Evolutionary conservation across 345 rosid genomes (phyloP).

Genomic region (Sonneratia caseolaris): DNA sequence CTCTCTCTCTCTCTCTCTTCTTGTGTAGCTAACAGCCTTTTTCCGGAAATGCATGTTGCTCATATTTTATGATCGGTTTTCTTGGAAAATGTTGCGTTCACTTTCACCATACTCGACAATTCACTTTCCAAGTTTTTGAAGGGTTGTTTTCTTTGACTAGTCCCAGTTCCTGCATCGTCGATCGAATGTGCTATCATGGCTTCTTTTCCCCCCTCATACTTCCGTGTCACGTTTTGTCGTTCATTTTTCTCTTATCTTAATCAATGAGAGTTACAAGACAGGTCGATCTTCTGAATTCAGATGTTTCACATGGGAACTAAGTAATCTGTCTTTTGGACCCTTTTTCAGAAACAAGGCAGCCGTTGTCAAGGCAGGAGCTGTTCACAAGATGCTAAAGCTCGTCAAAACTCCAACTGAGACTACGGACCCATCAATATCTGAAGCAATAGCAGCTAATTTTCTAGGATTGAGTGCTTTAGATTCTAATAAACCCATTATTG

Average conservation of each 20-base stretch:
- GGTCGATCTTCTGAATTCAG: not conserved
- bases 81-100: constrained; percentile 2
- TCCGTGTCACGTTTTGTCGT: not conserved
- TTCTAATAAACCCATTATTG: constrained; percentile 77
- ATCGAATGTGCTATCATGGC: not conserved
- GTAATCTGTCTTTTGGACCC: not conserved
- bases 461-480: constrained; percentile 89
- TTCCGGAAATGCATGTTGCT: not conserved
- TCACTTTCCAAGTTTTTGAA: constrained; percentile 31
- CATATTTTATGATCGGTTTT: too few species aligned
- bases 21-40: not conserved
- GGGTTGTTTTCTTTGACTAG: constrained; percentile 12
- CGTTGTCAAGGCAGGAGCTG: constrained; percentile 88
- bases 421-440: constrained; percentile 39
- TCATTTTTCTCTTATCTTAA: not conserved
- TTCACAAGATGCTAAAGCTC: constrained; percentile 82
- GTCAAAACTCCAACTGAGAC: constrained; percentile 48
- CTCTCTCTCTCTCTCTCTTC: not conserved
- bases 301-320: not conserved
- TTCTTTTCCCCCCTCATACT: not conserved
- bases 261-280: not conserved
- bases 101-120: constrained; percentile 13
- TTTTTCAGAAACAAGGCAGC: constrained; percentile 90
- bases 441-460: constrained; percentile 83
- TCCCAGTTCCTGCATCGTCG: not conserved